Percentiles rank a stretch among this genome's conserved stretches.
phyloP scores from a whole-genome alignment of 2,329 filamentous ascomycete species.

The Fusarium pilosicola region DNA sequence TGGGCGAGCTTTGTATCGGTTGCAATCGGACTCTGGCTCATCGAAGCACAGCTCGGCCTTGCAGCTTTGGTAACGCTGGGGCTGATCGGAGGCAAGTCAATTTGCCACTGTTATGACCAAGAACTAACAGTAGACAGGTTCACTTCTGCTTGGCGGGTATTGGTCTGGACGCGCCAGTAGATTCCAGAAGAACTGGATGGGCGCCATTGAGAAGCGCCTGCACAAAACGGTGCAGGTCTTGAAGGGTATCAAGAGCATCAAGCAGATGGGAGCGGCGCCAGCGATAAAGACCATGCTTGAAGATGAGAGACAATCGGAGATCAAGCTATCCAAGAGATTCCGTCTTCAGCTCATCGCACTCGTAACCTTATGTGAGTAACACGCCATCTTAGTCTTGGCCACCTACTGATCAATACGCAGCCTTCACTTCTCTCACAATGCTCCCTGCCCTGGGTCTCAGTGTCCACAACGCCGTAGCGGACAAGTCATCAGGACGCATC shows the following conservation, averaged over 20 bases:
- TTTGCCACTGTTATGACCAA: rapidly evolving
- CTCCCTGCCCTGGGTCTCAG: neutral
- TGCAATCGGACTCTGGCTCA: neutral
- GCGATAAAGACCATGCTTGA: neutral
- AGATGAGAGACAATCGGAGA: neutral
- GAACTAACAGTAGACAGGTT: neutral
- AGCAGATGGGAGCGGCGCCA: neutral
- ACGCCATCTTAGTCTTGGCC: rapidly evolving
- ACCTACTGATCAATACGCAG: neutral
- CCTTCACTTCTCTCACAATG: neutral
- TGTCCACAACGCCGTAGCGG: neutral
- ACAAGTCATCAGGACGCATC: neutral
- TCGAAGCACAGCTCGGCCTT: neutral
- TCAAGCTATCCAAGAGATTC: neutral
- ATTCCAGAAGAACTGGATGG: neutral
- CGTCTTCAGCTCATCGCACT: neutral
- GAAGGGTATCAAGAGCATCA: neutral
- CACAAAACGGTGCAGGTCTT: neutral
- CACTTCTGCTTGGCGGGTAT: rapidly evolving
- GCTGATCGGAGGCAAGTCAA: neutral
- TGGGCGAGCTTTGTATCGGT: neutral
- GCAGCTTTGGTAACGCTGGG: neutral
- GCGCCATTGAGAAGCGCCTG: neutral
- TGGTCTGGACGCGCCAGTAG: neutral
- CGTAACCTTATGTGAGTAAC: neutral